Conservation (phyloP, 2,329 filamentous ascomycete genomes). For the Ophiostoma quercus region DNA sequence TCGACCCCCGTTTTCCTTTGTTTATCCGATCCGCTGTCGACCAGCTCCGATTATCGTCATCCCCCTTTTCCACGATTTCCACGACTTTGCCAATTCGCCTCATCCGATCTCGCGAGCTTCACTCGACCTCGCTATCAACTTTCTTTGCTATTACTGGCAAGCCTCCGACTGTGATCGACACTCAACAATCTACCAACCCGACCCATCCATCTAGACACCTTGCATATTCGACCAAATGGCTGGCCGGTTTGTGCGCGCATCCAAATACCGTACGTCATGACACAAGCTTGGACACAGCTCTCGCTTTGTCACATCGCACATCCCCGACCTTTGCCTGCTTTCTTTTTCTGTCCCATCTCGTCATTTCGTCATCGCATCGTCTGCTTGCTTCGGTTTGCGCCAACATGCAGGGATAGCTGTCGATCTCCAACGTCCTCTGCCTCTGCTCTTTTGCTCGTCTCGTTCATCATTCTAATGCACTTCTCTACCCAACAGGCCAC, state of each 20-base stretch:
- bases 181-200: not conserved
- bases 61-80: not conserved
- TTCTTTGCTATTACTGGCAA: not conserved
- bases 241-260: slow-evolving; percentile 62
- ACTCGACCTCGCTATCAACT: not conserved
- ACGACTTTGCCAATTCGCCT: not conserved
- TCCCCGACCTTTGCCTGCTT: not conserved
- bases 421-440: slow-evolving; percentile 4
- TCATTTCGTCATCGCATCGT: not conserved
- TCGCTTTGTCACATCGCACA: not conserved
- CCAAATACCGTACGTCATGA: slow-evolving; percentile 57
- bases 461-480: slow-evolving; percentile 5
- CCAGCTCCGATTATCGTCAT: not conserved
- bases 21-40: not conserved
- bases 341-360: not conserved
- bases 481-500: slow-evolving; percentile 60
- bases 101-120: not conserved
- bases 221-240: slow-evolving; percentile 42
- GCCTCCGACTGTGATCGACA: not conserved
- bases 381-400: not conserved
- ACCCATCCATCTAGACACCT: not conserved
- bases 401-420: not conserved
- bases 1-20: slow-evolving; percentile 10
- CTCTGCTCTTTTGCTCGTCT: not conserved
- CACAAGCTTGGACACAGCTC: slow-evolving; percentile 19